phyloP scores from a whole-genome alignment of 495 filamentous ascomycete genomes.

The Sordaria brevicollis region DNA sequence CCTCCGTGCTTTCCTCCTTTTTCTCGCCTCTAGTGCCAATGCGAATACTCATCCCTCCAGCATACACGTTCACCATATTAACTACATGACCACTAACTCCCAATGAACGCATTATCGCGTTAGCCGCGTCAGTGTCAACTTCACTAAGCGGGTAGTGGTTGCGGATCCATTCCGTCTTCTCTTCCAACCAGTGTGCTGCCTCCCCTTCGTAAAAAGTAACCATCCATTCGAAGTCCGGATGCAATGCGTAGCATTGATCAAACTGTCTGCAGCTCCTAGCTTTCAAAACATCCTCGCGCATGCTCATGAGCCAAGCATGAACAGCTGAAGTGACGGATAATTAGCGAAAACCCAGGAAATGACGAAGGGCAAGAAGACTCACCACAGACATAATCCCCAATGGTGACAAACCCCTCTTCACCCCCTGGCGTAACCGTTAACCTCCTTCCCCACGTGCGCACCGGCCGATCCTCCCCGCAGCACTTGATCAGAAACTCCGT shows the following conservation, averaged over 20 bases:
- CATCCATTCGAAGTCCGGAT: conserved; percentile 2
- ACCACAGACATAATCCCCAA: conserved; percentile 7
- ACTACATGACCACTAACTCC: not conserved
- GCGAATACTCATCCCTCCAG: not conserved
- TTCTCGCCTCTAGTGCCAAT: not conserved
- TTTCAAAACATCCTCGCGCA: conserved; percentile 2
- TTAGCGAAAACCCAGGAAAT: not conserved
- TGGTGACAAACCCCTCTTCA: conserved; percentile 2
- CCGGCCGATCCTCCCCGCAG: conserved; percentile 4
- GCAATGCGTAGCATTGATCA: not conserved
- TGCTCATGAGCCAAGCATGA: conserved; percentile 7
- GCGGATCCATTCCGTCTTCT: conserved; percentile 1
- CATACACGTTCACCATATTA: not conserved
- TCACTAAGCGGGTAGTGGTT: not conserved
- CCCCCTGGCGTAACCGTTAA: conserved; percentile 2
- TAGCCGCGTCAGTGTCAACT: not conserved
- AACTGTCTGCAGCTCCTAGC: conserved; percentile 3
- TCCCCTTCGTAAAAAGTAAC: not conserved
- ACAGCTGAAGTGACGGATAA: conserved; percentile 3
- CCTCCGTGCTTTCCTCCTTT: not conserved
- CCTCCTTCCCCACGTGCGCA: conserved; percentile 4
- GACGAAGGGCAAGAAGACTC: not conserved
- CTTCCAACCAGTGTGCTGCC: not conserved
- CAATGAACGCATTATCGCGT: not conserved
- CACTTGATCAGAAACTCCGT: conserved; percentile 8